Evolutionary conservation across 306 rosid genomes (phyloP).

Genomic region (Castanea crenata): DNA sequence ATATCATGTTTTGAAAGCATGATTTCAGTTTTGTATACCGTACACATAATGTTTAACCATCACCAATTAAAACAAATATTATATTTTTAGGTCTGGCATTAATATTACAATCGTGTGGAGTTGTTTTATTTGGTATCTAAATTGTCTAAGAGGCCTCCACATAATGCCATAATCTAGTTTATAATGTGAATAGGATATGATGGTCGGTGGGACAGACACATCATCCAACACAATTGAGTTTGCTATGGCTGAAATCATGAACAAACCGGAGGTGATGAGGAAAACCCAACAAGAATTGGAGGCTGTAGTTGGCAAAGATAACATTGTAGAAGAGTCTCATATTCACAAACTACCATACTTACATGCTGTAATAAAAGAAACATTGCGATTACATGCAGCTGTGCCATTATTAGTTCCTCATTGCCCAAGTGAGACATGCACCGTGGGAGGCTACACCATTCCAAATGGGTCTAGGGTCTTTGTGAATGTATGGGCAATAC

Average conservation of each 20-base stretch:
- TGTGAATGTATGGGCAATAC: slow-evolving; percentile 76
- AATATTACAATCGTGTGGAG: too few relatives aligned
- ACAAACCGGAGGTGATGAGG: slow-evolving; percentile 39
- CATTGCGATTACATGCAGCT: slow-evolving; percentile 53
- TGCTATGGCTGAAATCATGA: slow-evolving; percentile 57
- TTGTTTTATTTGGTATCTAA: too few relatives aligned
- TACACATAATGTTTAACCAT: too few relatives aligned
- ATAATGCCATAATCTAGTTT: too few relatives aligned
- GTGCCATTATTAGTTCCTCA: slow-evolving; percentile 65
- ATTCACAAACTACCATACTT: slow-evolving; percentile 48
- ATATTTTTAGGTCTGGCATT: not conserved
- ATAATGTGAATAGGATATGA: slow-evolving; percentile 52
- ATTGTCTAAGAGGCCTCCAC: too few relatives aligned
- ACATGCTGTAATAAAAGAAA: slow-evolving; percentile 68
- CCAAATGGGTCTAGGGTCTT: slow-evolving; percentile 58
- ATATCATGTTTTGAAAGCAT: too few relatives aligned
- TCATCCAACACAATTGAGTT: slow-evolving; percentile 66
- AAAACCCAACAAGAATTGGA: slow-evolving; percentile 57
- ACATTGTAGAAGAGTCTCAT: slow-evolving; percentile 61
- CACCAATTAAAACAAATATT: too few relatives aligned
- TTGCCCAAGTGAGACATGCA: slow-evolving; percentile 51
- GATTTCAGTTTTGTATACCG: too few relatives aligned
- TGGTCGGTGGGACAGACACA: slow-evolving; percentile 67
- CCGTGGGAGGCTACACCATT: slow-evolving; percentile 53
- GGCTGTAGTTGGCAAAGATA: slow-evolving; percentile 42